Evolutionary conservation across 2,329 filamentous ascomycete genomes (phyloP).

Genomic region (Blastomyces parvus): DNA sequence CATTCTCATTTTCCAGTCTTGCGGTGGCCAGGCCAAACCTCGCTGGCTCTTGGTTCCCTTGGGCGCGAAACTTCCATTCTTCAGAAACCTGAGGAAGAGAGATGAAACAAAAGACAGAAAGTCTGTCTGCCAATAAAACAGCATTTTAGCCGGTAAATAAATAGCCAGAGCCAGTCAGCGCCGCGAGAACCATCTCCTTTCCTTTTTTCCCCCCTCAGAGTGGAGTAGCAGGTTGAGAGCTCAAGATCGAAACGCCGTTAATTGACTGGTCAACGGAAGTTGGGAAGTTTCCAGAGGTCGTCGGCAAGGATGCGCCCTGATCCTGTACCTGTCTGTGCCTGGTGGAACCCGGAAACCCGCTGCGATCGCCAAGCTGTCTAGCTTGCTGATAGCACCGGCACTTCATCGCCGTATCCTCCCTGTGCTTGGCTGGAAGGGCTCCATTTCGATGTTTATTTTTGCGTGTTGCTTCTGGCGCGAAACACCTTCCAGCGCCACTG

Average conservation of each 20-base stretch:
- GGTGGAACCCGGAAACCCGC: neutral
- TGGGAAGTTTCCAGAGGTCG: neutral
- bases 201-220: neutral
- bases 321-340: neutral
- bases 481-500: neutral
- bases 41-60: neutral
- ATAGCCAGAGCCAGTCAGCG: neutral
- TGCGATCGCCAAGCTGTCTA: neutral
- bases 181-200: neutral
- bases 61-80: conserved; percentile 3
- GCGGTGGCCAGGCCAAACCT: neutral
- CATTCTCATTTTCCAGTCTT: neutral
- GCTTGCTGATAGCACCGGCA: neutral
- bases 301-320: conserved; percentile 1
- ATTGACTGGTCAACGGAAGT: neutral
- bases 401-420: neutral
- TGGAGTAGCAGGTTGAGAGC: neutral
- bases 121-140: neutral
- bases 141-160: neutral
- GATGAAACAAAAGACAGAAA: neutral
- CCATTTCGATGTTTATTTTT: neutral
- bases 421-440: conserved; percentile 2
- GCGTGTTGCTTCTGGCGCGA: neutral
- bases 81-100: neutral
- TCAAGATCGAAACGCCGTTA: conserved; percentile 5